phyloP scores from a whole-genome alignment of 371 early-diverging fungal species.

The Actinomucor elegans region DNA sequence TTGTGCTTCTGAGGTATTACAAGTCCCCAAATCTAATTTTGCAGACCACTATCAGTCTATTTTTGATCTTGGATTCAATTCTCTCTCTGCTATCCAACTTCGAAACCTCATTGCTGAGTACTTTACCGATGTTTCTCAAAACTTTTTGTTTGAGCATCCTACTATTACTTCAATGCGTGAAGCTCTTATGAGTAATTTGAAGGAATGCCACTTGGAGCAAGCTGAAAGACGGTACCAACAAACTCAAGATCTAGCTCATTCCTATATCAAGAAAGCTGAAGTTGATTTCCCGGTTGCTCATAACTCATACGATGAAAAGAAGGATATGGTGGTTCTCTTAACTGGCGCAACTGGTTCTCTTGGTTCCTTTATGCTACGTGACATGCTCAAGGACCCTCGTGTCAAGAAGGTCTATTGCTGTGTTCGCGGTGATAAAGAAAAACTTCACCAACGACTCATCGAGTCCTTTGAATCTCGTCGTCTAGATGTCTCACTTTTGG shows the following conservation, averaged over 20 bases:
- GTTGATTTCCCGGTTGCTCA: conserved; percentile 15
- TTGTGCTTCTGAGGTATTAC: conserved; percentile 8
- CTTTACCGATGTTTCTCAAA: conserved; percentile 26
- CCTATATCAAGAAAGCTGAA: conserved; percentile 19
- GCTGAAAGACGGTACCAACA: conserved; percentile 2
- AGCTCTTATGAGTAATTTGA: not conserved
- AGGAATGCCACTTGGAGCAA: not conserved
- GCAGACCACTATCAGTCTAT: conserved; percentile 2
- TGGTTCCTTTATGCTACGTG: conserved; percentile 33
- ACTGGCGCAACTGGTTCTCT: conserved; percentile 48
- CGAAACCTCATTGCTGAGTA: conserved; percentile 11
- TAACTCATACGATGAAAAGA: not conserved
- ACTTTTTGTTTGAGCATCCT: conserved; percentile 36
- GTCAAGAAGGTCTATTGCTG: conserved; percentile 32
- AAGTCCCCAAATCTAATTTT: not conserved
- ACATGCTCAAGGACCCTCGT: conserved; percentile 18
- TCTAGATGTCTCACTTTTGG: conserved; percentile 9
- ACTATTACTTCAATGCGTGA: conserved; percentile 17
- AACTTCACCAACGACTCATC: conserved; percentile 16
- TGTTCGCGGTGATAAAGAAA: conserved; percentile 21
- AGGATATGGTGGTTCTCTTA: conserved; percentile 29
- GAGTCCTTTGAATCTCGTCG: conserved; percentile 29
- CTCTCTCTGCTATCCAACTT: conserved; percentile 15
- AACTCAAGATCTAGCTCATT: conserved; percentile 7
- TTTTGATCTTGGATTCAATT: conserved; percentile 25